These are phyloP conservation scores for Panaeolus papilionaceus DNA, from an alignment of 768 basidiomycete genomes.

Conservation along the genomic window DNA sequence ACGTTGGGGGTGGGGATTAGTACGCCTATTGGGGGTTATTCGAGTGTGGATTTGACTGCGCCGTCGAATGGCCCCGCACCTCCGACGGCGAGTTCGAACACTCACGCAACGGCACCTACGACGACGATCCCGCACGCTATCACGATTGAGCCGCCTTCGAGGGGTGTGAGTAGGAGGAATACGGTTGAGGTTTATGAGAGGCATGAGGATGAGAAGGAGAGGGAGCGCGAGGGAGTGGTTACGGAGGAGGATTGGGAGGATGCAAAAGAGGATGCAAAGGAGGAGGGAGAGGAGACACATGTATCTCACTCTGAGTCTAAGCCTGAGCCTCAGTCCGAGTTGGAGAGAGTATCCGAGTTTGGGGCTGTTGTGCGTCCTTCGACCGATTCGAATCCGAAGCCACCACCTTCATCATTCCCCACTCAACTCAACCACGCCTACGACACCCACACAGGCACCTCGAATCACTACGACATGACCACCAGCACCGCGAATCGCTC, in stretches of 20 bases:
- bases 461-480: too few relatives aligned
- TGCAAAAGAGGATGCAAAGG: background rate
- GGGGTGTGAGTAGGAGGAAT: slow-evolving; percentile 9
- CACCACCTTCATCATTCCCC: background rate
- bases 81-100: too few relatives aligned
- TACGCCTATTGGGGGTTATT: too few relatives aligned
- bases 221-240: background rate
- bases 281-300: background rate
- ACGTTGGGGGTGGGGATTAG: background rate
- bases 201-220: slow-evolving; percentile 31
- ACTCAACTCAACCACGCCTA: too few relatives aligned
- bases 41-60: too few relatives aligned
- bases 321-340: too few relatives aligned
- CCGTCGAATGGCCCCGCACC: too few relatives aligned
- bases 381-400: background rate
- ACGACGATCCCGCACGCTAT: background rate
- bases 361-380: background rate
- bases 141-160: background rate
- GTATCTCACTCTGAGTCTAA: background rate
- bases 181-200: slow-evolving; percentile 23
- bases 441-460: background rate
- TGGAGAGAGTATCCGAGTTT: background rate
- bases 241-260: background rate
- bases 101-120: background rate
- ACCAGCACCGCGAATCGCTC: too few relatives aligned